These are phyloP conservation scores for Moelleriella libera DNA, from an alignment of 2,329 filamentous ascomycete genomes.

Conservation along the genomic window DNA sequence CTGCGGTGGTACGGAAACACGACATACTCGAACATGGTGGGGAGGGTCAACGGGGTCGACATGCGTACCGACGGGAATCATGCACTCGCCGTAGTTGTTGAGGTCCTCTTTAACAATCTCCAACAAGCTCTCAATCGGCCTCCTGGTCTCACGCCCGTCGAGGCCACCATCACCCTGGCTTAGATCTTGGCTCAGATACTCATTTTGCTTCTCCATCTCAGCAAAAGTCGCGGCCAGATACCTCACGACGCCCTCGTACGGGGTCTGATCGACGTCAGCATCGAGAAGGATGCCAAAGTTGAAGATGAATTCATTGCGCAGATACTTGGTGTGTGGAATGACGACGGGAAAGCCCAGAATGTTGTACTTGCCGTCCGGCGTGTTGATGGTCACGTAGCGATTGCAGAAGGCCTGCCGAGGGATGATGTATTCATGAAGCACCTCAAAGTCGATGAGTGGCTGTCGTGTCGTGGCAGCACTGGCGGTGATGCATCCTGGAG, in stretches of 20 bases:
- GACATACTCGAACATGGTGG: neutral
- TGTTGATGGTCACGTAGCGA: slow-evolving; percentile 69
- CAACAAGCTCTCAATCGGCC: slow-evolving; percentile 71
- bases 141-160: slow-evolving; percentile 30
- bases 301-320: slow-evolving; percentile 95
- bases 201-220: slow-evolving; percentile 82
- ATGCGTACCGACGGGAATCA: slow-evolving; percentile 79
- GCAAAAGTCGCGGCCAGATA: slow-evolving; percentile 77
- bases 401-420: slow-evolving; percentile 93
- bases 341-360: slow-evolving; percentile 84
- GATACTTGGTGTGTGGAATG: slow-evolving; percentile 68
- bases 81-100: slow-evolving; percentile 95
- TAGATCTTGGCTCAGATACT: slow-evolving; percentile 53
- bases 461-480: slow-evolving; percentile 19
- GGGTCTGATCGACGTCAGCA: slow-evolving; percentile 50
- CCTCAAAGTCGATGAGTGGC: slow-evolving; percentile 71
- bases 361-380: slow-evolving; percentile 53
- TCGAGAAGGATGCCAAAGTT: slow-evolving; percentile 84
- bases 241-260: slow-evolving; percentile 72
- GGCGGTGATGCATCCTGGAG: slow-evolving; percentile 45
- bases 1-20: neutral
- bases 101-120: slow-evolving; percentile 74
- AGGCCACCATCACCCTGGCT: slow-evolving; percentile 11
- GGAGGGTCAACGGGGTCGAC: neutral
- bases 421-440: slow-evolving; percentile 84